phyloP scores from a whole-genome alignment of 352 stramenopile genomes.

The Phytophthora sp. region DNA sequence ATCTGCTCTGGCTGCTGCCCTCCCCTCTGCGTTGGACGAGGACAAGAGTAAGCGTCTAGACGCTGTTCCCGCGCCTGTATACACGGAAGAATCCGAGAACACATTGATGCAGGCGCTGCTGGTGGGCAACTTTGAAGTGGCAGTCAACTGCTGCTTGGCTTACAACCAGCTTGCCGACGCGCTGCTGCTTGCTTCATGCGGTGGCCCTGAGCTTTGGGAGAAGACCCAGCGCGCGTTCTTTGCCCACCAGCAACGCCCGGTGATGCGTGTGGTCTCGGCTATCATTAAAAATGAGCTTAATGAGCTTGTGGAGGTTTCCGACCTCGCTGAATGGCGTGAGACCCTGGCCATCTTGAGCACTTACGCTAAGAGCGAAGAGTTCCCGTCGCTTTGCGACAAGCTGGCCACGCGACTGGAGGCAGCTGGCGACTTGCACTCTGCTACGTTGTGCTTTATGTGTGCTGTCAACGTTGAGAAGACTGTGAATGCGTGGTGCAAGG shows the following conservation, averaged over 20 bases:
- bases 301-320: slow-evolving; percentile 84
- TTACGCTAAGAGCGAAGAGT: slow-evolving; percentile 98
- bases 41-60: slow-evolving; percentile 81
- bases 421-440: slow-evolving; percentile 90
- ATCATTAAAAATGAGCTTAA: slow-evolving; percentile 96
- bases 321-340: slow-evolving; percentile 96
- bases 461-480: slow-evolving; percentile 92
- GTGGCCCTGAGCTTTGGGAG: slow-evolving; percentile 94
- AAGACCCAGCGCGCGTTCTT: slow-evolving; percentile 97
- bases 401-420: slow-evolving; percentile 93
- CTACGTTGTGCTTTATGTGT: slow-evolving; percentile 98
- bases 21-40: slow-evolving; percentile 58
- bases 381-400: slow-evolving; percentile 94
- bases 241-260: slow-evolving; percentile 88
- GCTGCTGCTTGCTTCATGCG: slow-evolving; percentile 93
- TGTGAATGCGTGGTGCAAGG: slow-evolving; percentile 90
- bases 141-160: slow-evolving; percentile 96
- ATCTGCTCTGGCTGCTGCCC: slow-evolving; percentile 49
- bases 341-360: slow-evolving; percentile 98
- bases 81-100: slow-evolving; percentile 91
- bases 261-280: slow-evolving; percentile 95
- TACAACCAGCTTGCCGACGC: slow-evolving; percentile 97
- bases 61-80: slow-evolving; percentile 65
- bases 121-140: slow-evolving; percentile 98
- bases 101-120: slow-evolving; percentile 96